Base-by-base conservation (phyloP, 805 yeast genomes). In the Komagataella kurtzmanii region DNA sequence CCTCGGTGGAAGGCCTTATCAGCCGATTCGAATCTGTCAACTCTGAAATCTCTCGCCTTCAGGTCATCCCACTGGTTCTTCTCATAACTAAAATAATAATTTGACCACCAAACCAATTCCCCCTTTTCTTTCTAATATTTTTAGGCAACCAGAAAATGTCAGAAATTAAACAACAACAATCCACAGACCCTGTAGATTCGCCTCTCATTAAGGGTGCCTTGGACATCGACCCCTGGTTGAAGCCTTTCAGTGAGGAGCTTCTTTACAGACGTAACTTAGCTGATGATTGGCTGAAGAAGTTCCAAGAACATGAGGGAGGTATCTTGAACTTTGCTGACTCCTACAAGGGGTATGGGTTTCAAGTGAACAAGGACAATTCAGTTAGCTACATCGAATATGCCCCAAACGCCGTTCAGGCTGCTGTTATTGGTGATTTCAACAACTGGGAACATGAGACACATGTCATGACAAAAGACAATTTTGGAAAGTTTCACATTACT, bases 401-500 rank as follows among this genome's bases (percentile, higher is more conserved):
- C 1, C 99, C 98, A 5, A 84, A 88, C 61, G 98, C 96, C 1
- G 61, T 59, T 3, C 70, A 64, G 48, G 97, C 93, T 1, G 75
- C 80, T 51, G 64, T 91, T n/a, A 83, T 87, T 52, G 99, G 99
- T 14, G 98, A 91, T 50, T 91, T 93, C 74, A 91, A 91, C 66
- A 62, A 73, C 55, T 91, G 99, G 99, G 71, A 81, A 57, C 72
- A 77, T 44, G 66, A 67, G 4, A 55, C 73, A 4, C 80, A 85
- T 61, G 71, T 71, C 48, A 70, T 91, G 78, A 55, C 55, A 5
- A 77, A 71, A 59, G 84, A 86, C 60, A 75, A 76, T 45, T 88
- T 66, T 63, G 97, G 97, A 1, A 77, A 79, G 51, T 91, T 91
- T 77, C 60, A 67, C 30, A 70, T 84, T 48, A 68, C 66, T 3